These are phyloP conservation scores for Leccinum fuscescens DNA, from an alignment of 1,284 basidiomycete genomes.

Conservation along the genomic window DNA sequence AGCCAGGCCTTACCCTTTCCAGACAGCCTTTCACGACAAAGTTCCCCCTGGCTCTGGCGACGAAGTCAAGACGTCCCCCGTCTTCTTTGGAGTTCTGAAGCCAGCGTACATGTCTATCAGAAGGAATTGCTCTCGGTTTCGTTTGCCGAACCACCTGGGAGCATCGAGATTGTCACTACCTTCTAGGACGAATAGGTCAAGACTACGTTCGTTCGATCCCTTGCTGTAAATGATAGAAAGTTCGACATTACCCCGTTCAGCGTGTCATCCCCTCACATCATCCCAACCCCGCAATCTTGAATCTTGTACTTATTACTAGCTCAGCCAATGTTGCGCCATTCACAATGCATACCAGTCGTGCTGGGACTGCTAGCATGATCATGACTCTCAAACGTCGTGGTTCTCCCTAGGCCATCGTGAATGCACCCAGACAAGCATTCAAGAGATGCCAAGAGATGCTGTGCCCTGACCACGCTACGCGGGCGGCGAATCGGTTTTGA, in stretches of 20 bases:
- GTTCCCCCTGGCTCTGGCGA: constrained; percentile 2
- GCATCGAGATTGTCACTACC: constrained; percentile 13
- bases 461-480: constrained; percentile 38
- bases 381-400: constrained; percentile 58
- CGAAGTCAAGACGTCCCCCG: constrained; percentile 33
- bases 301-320: constrained; percentile 20
- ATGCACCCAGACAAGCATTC: not conserved
- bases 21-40: constrained; percentile 19
- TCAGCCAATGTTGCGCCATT: constrained; percentile 36
- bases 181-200: constrained; percentile 35
- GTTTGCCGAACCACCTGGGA: constrained; percentile 48
- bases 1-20: constrained; percentile 48
- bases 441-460: constrained; percentile 40
- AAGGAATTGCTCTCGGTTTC: constrained; percentile 21
- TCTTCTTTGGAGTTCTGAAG: constrained; percentile 65
- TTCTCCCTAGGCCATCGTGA: constrained; percentile 29
- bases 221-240: constrained; percentile 6
- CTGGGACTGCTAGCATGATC: constrained; percentile 58
- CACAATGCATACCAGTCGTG: constrained; percentile 51
- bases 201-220: constrained; percentile 39
- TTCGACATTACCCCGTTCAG: constrained; percentile 18
- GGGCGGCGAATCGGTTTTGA: constrained; percentile 10
- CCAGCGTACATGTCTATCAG: constrained; percentile 6
- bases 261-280: constrained; percentile 19
- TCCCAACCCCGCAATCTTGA: constrained; percentile 39